Evolutionary conservation across 176 grass and related monocot genomes (phyloP), one percentile per base, ranked within the genome.

Genomic region (Urochloa ruziziensis): DNA sequence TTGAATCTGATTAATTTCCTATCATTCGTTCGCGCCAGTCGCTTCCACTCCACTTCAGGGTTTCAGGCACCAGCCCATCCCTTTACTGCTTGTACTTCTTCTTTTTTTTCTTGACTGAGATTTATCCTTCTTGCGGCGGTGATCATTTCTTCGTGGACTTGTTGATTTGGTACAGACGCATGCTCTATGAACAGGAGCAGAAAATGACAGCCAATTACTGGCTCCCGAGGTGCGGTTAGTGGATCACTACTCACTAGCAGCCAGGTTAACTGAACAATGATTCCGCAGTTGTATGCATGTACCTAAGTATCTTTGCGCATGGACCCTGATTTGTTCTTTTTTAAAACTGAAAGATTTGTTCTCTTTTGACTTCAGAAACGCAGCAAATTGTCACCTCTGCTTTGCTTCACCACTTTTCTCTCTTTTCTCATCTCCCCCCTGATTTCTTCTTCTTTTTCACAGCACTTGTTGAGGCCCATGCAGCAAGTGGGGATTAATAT

Each of bases 1-100:
- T 51, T 21, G 30, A 47, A 46, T 58, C 73, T 12, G 28, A 24
- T 61, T 65, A 74, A 80, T 60, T 80, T 37, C 14, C n/a, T 68
- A 13, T 40, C 67, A 46, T 53, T 65, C 21, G 62, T 67, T 89
- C 69, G 74, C 65, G 74, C 48, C 51, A 67, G 74, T 83, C 53
- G 67, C 87, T 81, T 84, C 79, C 73, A 71, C 85, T 86, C 68
- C 35, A 89, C 70, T 39, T 39, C 37, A 39, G 37, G 37, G 37
- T 74, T n/a, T 35, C 39, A 80, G 29, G 32, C 58, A 34, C 63
- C n/a, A n/a, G n/a, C 2, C 4, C 40, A 39, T 62, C 35, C 36
- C 37, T 70, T 57, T 18, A 23, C 1, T 2, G 2, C 17, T 54
- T 9, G 6, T 53, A 3, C 24, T 24, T n/a, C n/a, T n/a, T n/a